These are phyloP conservation scores for Endocarpon pusillum DNA, from an alignment of 495 filamentous ascomycete genomes.

Conservation along the genomic window DNA sequence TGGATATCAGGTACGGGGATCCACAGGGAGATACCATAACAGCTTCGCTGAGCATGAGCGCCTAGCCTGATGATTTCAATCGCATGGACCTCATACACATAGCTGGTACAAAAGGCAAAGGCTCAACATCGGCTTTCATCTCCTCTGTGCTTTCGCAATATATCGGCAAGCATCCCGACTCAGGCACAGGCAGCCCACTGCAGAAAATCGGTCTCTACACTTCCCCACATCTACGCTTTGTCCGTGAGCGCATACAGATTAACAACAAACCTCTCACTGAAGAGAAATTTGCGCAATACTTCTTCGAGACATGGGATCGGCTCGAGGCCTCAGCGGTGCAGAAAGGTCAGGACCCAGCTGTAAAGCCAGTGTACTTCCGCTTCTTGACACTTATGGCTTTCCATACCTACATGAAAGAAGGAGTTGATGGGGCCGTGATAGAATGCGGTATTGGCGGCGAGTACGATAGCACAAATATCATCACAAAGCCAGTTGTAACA, in stretches of 20 bases:
- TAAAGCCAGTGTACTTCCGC: constrained; percentile 77
- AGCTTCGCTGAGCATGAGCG: no score
- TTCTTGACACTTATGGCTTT: constrained; percentile 83
- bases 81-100: constrained; percentile 65
- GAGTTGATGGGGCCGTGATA: constrained; percentile 67
- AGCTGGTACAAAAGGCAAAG: constrained; percentile 88
- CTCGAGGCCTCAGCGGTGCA: constrained; percentile 36
- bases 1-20: constrained; percentile 57
- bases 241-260: constrained; percentile 78
- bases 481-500: constrained; percentile 50
- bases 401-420: constrained; percentile 67
- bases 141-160: constrained; percentile 45
- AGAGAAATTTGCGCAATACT: constrained; percentile 61
- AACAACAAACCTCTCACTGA: constrained; percentile 59
- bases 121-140: constrained; percentile 35
- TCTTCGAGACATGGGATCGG: constrained; percentile 80
- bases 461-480: constrained; percentile 86
- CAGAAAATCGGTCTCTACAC: constrained; percentile 68
- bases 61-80: constrained; percentile 57
- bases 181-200: constrained; percentile 21
- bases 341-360: constrained; percentile 28
- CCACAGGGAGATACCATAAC: neutral
- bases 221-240: constrained; percentile 74
- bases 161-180: constrained; percentile 21
- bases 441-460: constrained; percentile 91